Evolutionary conservation across 352 stramenopile species (phyloP), one percentile per base, ranked within the genome.

Genomic region (Phytophthora chlamydospora): DNA sequence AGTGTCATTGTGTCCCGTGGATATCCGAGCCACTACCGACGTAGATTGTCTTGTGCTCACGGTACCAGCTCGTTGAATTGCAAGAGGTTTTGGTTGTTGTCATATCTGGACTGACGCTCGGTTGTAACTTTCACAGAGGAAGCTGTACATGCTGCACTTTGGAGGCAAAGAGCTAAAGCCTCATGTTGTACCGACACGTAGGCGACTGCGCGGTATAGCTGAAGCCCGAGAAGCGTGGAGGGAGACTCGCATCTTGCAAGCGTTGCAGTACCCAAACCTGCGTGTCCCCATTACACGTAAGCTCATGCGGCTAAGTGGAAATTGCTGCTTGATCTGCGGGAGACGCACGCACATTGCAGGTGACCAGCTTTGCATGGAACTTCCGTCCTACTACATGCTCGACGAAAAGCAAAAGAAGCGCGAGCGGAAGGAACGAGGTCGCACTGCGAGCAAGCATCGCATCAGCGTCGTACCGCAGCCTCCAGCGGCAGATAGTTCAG

Each of bases 291-390:
- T 92, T 60, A 93, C 84, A 21, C 75, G 83, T 41, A 93, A 92
- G 58, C 83, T 93, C 62, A 93, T 95, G 86, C 80, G 86, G 5
- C 66, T 92, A 4, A 93, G 84, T 50, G 83, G 78, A 21, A 95
- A 95, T 40, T 69, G 64, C 38, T 95, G 86, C 50, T 76, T 89
- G 52, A 91, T 87, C 63, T 93, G 84, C 58, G 83, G 83, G 0
- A 72, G 83, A 17, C 50, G 76, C 47, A 90, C 84, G 6, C 86
- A 93, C 64, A 48, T 93, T 14, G 84, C 83, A 0, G 85, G 83
- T 13, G 83, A 95, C 48, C 81, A 91, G 44, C 68, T 95, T 19
- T 95, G 86, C 66, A 90, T 93, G 81, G 75, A 91, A 34, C 69
- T 90, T 16, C 59, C 76, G 33, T 64, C 66, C 11, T 92, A 92